A percentile compares a stretch with the other conserved stretches of the same genome.
These are phyloP conservation scores for Mycena crocata DNA, from an alignment of 768 basidiomycete genomes.

Conservation along the genomic window DNA sequence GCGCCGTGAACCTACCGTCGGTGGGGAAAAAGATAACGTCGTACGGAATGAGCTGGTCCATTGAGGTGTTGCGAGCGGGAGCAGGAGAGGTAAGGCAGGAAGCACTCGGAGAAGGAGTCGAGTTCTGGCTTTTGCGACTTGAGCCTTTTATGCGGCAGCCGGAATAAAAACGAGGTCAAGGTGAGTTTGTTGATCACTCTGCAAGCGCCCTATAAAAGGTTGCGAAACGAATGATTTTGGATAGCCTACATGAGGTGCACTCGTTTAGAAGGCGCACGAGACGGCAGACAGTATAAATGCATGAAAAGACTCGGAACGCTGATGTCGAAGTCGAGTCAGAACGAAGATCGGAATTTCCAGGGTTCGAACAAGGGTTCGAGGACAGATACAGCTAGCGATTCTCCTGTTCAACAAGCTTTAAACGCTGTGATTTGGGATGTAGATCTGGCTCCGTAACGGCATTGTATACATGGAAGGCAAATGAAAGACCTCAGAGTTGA, in stretches of 20 bases:
- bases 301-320: conserved; percentile 25
- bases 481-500: background rate
- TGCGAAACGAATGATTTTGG: conserved; percentile 41
- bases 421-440: conserved; percentile 11
- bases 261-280: conserved; percentile 39
- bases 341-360: conserved; percentile 28
- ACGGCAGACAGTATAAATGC: conserved; percentile 22
- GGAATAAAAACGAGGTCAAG: conserved; percentile 53
- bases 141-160: conserved; percentile 37
- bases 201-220: conserved; percentile 31
- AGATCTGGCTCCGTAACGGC: conserved; percentile 19
- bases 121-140: conserved; percentile 26
- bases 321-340: conserved; percentile 26
- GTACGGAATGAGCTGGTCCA: conserved; percentile 75
- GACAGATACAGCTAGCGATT: conserved; percentile 13
- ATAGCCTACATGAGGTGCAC: conserved; percentile 51
- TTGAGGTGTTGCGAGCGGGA: conserved; percentile 39
- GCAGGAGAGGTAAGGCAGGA: conserved; percentile 13
- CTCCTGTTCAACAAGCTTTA: conserved; percentile 26
- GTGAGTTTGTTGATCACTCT: conserved; percentile 42
- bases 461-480: conserved; percentile 13
- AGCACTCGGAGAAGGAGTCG: conserved; percentile 3
- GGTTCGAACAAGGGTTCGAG: conserved; percentile 22
- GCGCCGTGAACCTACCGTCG: conserved; percentile 60
- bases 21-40: conserved; percentile 84